Conservation (phyloP, 1,139 yeast genomes). For the Candida sojae region DNA sequence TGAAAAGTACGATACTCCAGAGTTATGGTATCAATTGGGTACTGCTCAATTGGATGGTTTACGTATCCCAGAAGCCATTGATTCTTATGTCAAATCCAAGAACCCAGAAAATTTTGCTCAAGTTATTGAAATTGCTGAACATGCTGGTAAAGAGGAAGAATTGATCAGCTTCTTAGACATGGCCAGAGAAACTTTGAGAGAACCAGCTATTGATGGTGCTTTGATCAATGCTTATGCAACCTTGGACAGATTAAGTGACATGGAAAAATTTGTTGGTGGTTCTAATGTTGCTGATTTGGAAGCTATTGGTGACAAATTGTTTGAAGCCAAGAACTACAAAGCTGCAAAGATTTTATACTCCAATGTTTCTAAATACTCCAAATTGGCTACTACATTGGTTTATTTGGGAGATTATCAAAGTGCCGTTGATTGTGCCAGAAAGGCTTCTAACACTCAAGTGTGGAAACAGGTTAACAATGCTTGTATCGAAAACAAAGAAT, state of each 20-base stretch:
- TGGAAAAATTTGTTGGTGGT: conserved; percentile 80
- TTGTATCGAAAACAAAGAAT: conserved; percentile 92
- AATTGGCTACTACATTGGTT: conserved; percentile 92
- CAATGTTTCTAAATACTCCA: conserved; percentile 89
- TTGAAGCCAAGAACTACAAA: conserved; percentile 78
- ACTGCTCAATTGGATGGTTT: conserved; percentile 94
- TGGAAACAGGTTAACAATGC: conserved; percentile 99
- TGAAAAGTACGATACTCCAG: conserved; percentile 82
- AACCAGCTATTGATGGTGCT: conserved; percentile 91
- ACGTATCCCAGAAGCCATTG: conserved; percentile 88
- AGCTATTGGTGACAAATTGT: conserved; percentile 87
- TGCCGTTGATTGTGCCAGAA: conserved; percentile 98
- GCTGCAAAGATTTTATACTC: conserved; percentile 91
- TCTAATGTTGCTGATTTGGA: conserved; percentile 94
- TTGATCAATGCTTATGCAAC: conserved; percentile 85
- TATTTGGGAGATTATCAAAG: conserved; percentile 90
- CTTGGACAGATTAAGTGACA: conserved; percentile 72
- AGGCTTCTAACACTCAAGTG: conserved; percentile 89
- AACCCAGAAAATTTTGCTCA: conserved; percentile 90
- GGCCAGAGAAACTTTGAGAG: conserved; percentile 95
- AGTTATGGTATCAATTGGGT: conserved; percentile 94
- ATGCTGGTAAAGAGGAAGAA: conserved; percentile 95
- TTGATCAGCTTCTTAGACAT: conserved; percentile 81
- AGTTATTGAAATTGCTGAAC: conserved; percentile 93
- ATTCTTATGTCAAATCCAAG: conserved; percentile 84